Evolutionary conservation across 1,284 basidiomycete genomes (phyloP).

Genomic region (Vanrija sp.): DNA sequence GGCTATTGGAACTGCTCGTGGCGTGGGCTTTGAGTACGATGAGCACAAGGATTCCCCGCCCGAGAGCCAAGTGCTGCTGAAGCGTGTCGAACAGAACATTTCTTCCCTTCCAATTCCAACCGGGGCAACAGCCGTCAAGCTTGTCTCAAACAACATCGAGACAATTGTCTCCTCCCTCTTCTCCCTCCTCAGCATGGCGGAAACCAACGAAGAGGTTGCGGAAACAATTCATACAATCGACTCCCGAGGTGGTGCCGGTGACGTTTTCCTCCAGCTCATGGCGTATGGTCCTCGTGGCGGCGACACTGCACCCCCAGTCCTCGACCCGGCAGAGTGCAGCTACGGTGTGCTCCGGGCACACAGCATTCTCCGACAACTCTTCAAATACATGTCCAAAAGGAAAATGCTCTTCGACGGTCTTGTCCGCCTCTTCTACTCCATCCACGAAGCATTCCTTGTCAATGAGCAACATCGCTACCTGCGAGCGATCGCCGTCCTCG

Average conservation of each 20-base stretch:
- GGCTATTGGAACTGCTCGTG: constrained; percentile 11
- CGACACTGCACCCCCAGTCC: not conserved
- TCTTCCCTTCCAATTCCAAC: not conserved
- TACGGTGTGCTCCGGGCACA: constrained; percentile 7
- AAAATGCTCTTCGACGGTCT: constrained; percentile 68
- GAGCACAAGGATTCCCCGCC: too few species aligned
- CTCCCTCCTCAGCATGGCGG: constrained; percentile 14
- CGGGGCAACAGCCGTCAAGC: not conserved
- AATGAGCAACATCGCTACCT: constrained; percentile 79
- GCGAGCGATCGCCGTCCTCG: constrained; percentile 68
- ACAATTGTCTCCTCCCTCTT: constrained; percentile 24
- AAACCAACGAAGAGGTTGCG: constrained; percentile 5
- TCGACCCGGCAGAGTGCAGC: constrained; percentile 1
- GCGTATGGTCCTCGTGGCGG: not conserved
- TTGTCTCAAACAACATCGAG: constrained; percentile 6
- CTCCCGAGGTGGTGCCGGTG: not conserved
- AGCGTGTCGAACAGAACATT: too few species aligned
- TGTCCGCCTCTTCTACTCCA: constrained; percentile 65
- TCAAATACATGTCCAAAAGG: constrained; percentile 1
- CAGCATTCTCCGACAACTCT: constrained; percentile 4
- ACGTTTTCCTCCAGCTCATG: constrained; percentile 9
- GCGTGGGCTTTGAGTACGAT: too few species aligned
- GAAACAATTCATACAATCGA: not conserved
- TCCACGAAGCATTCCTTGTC: constrained; percentile 69
- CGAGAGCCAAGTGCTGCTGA: too few species aligned